Evolutionary conservation across 345 rosid species (phyloP).

Genomic region (Xanthoceras sorbifolium): DNA sequence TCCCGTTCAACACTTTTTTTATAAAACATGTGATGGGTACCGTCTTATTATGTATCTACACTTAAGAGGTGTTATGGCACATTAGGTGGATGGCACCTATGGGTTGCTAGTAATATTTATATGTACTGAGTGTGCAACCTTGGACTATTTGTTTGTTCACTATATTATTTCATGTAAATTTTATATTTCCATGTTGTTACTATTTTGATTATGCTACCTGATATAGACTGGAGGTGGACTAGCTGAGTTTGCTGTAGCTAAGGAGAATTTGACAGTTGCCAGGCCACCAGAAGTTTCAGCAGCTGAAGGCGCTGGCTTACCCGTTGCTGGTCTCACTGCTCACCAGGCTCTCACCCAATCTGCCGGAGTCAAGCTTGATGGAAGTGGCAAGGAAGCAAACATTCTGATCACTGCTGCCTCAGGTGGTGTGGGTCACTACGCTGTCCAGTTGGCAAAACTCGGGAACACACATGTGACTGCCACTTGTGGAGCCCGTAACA

Average conservation of each 20-base stretch:
- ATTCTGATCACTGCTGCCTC: slow-evolving; percentile 74
- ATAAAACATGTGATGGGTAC: neutral
- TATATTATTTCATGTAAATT: neutral
- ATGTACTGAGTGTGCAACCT: no score
- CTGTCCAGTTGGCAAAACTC: slow-evolving; percentile 73
- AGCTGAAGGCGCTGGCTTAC: slow-evolving; percentile 64
- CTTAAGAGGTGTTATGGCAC: neutral
- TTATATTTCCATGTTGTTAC: neutral
- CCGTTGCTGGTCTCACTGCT: slow-evolving; percentile 71
- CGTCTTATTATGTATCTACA: neutral
- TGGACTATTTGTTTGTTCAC: no score
- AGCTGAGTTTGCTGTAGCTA: slow-evolving; percentile 67
- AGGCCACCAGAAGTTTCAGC: slow-evolving; percentile 69
- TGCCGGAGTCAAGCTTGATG: slow-evolving; percentile 69
- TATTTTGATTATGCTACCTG: slow-evolving; percentile 11
- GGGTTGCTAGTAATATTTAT: no score
- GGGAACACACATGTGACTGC: slow-evolving; percentile 80
- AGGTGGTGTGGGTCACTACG: slow-evolving; percentile 83
- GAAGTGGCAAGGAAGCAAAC: slow-evolving; percentile 53
- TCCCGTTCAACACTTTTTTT: neutral
- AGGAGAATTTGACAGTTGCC: slow-evolving; percentile 50
- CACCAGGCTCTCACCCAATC: slow-evolving; percentile 54
- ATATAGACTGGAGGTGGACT: slow-evolving; percentile 56
- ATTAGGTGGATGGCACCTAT: neutral
- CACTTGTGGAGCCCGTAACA: slow-evolving; percentile 75